Conservation (phyloP, 148 eudicot species). For the Chenopodium suecicum region DNA sequence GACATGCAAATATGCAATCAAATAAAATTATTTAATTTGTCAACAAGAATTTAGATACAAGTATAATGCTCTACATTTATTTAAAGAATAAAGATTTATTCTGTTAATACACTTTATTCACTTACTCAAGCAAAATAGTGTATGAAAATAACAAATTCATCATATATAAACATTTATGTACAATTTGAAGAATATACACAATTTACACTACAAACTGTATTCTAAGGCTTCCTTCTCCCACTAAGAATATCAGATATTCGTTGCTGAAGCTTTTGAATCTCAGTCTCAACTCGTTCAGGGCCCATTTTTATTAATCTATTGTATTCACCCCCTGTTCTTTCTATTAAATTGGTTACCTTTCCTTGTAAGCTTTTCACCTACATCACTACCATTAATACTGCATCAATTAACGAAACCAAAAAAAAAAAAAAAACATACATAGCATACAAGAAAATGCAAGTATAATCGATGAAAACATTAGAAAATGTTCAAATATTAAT, state of each 20-base stretch:
- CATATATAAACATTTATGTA: neutral
- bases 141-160: no score
- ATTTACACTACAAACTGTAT: neutral
- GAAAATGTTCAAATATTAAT: no score
- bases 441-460: no score
- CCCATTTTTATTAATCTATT: conserved; percentile 12
- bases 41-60: no score
- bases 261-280: conserved; percentile 30
- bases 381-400: neutral
- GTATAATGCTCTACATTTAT: no score
- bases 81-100: no score
- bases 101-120: no score
- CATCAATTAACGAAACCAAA: neutral
- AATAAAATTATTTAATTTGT: no score
- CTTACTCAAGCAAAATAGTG: no score
- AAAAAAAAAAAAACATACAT: no score
- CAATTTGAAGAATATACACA: neutral
- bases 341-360: conserved; percentile 24
- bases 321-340: neutral
- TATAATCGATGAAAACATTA: no score
- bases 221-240: conserved; percentile 11
- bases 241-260: conserved; percentile 12
- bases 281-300: neutral
- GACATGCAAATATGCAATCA: no score
- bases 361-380: conserved; percentile 52